Percentiles rank a stretch among this genome's conserved stretches.
phyloP scores from a whole-genome alignment of 2,329 filamentous ascomycete species.

The Cyphellophora attinorum region DNA sequence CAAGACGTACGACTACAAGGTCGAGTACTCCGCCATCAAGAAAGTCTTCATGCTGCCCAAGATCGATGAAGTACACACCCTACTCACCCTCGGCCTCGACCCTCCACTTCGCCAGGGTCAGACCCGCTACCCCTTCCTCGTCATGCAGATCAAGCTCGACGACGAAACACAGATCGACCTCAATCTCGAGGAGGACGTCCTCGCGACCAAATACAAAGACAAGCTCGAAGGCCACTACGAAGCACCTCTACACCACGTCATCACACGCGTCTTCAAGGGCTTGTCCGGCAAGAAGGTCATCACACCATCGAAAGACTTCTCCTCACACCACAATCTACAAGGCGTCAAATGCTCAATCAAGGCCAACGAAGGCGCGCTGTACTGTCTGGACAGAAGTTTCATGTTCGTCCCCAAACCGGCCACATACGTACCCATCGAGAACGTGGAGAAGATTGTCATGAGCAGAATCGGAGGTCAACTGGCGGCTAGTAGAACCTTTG shows the following conservation, averaged over 20 bases:
- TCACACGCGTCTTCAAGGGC: slow-evolving; percentile 90
- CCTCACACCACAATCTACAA: slow-evolving; percentile 77
- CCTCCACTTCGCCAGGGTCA: slow-evolving; percentile 93
- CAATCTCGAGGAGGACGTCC: slow-evolving; percentile 69
- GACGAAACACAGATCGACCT: slow-evolving; percentile 94
- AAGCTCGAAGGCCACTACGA: slow-evolving; percentile 86
- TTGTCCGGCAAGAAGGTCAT: slow-evolving; percentile 92
- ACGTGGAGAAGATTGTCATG: slow-evolving; percentile 84
- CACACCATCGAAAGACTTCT: slow-evolving; percentile 86
- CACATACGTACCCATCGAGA: slow-evolving; percentile 93
- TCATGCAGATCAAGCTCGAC: slow-evolving; percentile 98
- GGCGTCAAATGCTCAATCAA: slow-evolving; percentile 99
- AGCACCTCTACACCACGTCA: slow-evolving; percentile 82
- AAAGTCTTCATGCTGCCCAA: slow-evolving; percentile 98
- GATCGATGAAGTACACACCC: slow-evolving; percentile 92
- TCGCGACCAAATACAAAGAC: slow-evolving; percentile 73
- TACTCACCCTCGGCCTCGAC: slow-evolving; percentile 90
- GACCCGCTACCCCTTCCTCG: slow-evolving; percentile 93
- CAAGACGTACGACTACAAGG: slow-evolving; percentile 99
- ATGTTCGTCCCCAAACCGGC: slow-evolving; percentile 99
- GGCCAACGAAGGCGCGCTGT: slow-evolving; percentile 93
- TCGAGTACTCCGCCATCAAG: slow-evolving; percentile 94
- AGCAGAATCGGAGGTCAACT: slow-evolving; percentile 90
- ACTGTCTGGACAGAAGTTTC: slow-evolving; percentile 95
- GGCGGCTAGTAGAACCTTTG: slow-evolving; percentile 89